Evolutionary conservation across 495 filamentous ascomycete genomes (phyloP), one percentile per base, ranked within the genome.

Genomic region (Immersiella caudata): DNA sequence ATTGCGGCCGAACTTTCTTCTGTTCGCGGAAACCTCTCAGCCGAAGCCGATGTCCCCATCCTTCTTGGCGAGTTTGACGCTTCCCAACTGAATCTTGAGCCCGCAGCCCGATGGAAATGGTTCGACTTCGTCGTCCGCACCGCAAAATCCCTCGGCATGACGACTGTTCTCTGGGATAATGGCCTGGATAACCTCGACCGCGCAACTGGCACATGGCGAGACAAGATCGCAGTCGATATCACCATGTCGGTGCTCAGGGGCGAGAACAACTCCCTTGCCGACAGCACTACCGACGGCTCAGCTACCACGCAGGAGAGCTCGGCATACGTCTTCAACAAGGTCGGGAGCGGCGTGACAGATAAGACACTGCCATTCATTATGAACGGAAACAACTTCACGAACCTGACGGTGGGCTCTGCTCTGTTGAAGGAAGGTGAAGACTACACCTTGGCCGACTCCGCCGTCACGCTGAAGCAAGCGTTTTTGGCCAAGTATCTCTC

Each of bases 21-120:
- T 22, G 73, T 88, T 6, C 80, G 84, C 5, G 79, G 75, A 18
- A 87, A 86, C 66, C 85, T 85, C 70, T 85, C 81, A 18, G 40
- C 40, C 14, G 40, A 46, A 12, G 9, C 40, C 36, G 70, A 83
- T 40, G 75, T 87, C 0, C 87, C 87, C 6, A 73, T 88, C 2
- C 67, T 89, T 6, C 73, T 90, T 21, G 85, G 87, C n/a, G 87
- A 90, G 78, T 90, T 81, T 68, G 79, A 83, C 65, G 83, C 84
- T 18, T 80, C 79, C 0, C 76, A 79, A 3, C 70, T 65, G 6
- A 79, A 80, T 60, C 82, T 80, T 21, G 87, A 90, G 70, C 78
- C 81, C 0, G 84, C 82, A 24, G 85, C 80, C 2, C 78, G 85
- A 52, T 88, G 87, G 82, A 84, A 84, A 64, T 90, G 86, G 64